Percentiles rank a stretch among this genome's conserved stretches.
These are phyloP conservation scores for Salvia hispanica DNA, from an alignment of 257 asterid species.

Conservation along the genomic window DNA sequence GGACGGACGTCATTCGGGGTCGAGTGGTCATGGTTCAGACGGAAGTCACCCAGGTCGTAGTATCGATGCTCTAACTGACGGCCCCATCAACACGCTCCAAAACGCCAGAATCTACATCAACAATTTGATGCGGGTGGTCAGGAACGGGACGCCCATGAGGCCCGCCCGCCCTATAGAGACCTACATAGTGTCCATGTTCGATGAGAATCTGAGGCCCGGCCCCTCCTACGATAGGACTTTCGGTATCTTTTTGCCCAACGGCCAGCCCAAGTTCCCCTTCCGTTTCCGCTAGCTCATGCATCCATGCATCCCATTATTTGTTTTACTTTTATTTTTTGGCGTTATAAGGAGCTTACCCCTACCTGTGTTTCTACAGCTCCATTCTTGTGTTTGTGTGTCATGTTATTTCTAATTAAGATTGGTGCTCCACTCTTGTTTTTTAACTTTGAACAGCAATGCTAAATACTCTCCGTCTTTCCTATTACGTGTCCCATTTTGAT, in stretches of 20 bases:
- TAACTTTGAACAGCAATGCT: too few relatives aligned
- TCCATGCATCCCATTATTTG: too few relatives aligned
- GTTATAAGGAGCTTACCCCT: too few relatives aligned
- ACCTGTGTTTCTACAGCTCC: too few relatives aligned
- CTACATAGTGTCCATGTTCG: constrained; percentile 29
- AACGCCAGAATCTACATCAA: constrained; percentile 21
- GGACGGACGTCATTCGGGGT: too few relatives aligned
- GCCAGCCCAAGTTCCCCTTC: constrained; percentile 28
- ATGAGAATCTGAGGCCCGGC: constrained; percentile 29
- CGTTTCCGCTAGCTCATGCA: constrained; percentile 5
- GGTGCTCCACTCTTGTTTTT: too few relatives aligned
- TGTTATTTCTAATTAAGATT: too few relatives aligned
- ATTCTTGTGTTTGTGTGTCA: too few relatives aligned
- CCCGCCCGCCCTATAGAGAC: constrained; percentile 30
- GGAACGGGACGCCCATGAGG: constrained; percentile 26
- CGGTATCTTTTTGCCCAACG: constrained; percentile 21
- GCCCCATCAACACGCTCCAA: not conserved
- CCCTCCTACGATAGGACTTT: constrained; percentile 26
- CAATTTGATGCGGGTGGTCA: constrained; percentile 24
- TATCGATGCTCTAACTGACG: not conserved
- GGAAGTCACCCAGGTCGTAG: not conserved
- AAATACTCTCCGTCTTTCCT: too few relatives aligned
- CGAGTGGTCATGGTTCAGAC: too few relatives aligned
- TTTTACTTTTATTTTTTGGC: too few relatives aligned
- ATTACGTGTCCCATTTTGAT: too few relatives aligned